Evolutionary conservation across 352 stramenopile genomes (phyloP).

Genomic region (Globisporangium irregulare): DNA sequence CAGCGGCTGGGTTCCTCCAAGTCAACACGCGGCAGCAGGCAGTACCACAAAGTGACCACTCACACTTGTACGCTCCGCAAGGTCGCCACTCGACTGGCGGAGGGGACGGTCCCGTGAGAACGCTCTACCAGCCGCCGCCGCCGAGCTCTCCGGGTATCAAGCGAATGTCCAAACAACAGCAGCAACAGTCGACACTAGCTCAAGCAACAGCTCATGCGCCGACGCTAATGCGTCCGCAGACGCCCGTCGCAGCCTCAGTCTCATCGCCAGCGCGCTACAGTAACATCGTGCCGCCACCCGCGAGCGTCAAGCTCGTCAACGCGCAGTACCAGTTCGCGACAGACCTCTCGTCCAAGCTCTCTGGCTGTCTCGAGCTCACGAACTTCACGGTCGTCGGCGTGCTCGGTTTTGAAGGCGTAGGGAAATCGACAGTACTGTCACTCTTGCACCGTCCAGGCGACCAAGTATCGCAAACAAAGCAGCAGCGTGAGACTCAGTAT

Average conservation of each 20-base stretch:
- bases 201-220: not conserved
- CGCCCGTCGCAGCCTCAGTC: conserved; percentile 2
- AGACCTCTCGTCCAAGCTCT: conserved; percentile 51
- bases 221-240: conserved; percentile 16
- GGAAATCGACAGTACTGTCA: conserved; percentile 74
- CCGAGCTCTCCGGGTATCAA: conserved; percentile 18
- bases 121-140: conserved; percentile 17
- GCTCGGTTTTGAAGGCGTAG: conserved; percentile 61
- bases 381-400: conserved; percentile 71
- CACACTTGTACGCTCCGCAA: not conserved
- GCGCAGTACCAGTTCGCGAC: conserved; percentile 58
- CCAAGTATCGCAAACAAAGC: conserved; percentile 1
- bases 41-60: not conserved
- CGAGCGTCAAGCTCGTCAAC: conserved; percentile 57
- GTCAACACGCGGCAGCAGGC: conserved; percentile 15
- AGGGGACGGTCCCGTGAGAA: conserved; percentile 7
- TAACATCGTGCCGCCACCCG: conserved; percentile 20
- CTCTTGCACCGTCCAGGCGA: conserved; percentile 25
- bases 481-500: conserved; percentile 1
- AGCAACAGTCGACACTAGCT: not conserved
- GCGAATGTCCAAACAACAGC: conserved; percentile 11
- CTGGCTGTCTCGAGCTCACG: conserved; percentile 56
- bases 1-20: conserved; percentile 13
- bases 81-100: conserved; percentile 10
- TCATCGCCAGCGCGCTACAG: conserved; percentile 4